Conservation (phyloP, 768 basidiomycete genomes). For the Leucosporidium scottii region DNA sequence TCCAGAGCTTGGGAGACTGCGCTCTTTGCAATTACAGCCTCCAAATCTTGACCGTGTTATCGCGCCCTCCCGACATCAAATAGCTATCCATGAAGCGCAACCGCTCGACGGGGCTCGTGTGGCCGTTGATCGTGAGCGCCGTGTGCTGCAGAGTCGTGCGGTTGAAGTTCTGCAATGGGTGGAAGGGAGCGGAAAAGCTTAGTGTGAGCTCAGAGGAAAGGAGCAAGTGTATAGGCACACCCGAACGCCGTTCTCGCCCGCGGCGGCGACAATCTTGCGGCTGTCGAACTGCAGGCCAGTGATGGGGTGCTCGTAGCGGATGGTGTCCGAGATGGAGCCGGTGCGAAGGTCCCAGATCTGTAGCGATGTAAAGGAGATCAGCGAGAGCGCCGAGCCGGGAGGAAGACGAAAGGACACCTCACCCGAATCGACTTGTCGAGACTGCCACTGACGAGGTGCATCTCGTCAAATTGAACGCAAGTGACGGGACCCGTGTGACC, state of each 20-base stretch:
- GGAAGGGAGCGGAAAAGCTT: too few species aligned
- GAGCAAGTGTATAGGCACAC: conserved; percentile 44
- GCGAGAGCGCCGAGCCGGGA: background rate
- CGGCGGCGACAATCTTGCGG: conserved; percentile 82
- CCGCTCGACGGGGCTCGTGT: conserved; percentile 75
- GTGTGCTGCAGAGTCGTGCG: conserved; percentile 86
- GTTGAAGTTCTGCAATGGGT: conserved; percentile 67
- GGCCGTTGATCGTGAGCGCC: conserved; percentile 80
- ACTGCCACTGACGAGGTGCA: conserved; percentile 84
- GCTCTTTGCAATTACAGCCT: conserved; percentile 2
- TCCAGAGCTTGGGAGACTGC: background rate
- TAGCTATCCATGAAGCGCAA: conserved; percentile 96
- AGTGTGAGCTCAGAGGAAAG: background rate
- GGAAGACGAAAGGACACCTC: conserved; percentile 34
- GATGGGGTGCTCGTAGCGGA: conserved; percentile 83
- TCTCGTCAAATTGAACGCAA: conserved; percentile 89
- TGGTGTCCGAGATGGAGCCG: conserved; percentile 76
- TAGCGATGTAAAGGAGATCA: background rate
- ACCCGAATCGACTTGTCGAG: conserved; percentile 88
- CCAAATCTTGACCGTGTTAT: conserved; percentile 42
- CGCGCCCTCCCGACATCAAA: conserved; percentile 80
- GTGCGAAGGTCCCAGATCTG: conserved; percentile 96
- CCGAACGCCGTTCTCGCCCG: conserved; percentile 89
- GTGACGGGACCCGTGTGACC: conserved; percentile 93
- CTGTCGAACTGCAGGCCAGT: conserved; percentile 90